phyloP scores from a whole-genome alignment of 1,139 yeast species.

The Yamadazyma blattariae region DNA sequence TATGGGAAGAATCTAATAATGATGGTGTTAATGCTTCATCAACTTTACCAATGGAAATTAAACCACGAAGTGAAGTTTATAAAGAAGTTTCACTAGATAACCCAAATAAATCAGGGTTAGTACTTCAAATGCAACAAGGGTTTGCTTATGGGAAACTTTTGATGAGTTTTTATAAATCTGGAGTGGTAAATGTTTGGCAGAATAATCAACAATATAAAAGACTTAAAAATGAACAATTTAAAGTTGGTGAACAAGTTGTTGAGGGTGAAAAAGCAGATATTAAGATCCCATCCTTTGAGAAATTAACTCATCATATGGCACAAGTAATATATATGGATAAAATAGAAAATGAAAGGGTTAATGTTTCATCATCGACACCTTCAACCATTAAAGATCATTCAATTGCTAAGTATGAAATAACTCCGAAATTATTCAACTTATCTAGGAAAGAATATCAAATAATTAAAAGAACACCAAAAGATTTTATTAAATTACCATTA shows the following conservation, averaged over 20 bases:
- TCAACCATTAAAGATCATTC: constrained; percentile 12
- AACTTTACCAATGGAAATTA: constrained; percentile 37
- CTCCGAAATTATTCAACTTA: constrained; percentile 29
- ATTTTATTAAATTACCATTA: constrained; percentile 57
- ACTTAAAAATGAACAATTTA: constrained; percentile 20
- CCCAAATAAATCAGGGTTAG: constrained; percentile 16
- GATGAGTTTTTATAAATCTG: constrained; percentile 48
- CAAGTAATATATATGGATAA: constrained; percentile 31
- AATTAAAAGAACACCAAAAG: constrained; percentile 55
- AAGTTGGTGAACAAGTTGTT: constrained; percentile 23
- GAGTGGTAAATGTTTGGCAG: constrained; percentile 51
- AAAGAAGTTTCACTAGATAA: constrained; percentile 22
- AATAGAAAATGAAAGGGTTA: constrained; percentile 22
- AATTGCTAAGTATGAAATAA: constrained; percentile 3
- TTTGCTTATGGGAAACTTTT: constrained; percentile 38
- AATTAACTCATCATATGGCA: constrained; percentile 33
- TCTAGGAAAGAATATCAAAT: constrained; percentile 54
- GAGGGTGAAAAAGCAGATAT: constrained; percentile 25
- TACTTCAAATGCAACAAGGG: constrained; percentile 33
- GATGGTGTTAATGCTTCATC: constrained; percentile 28
- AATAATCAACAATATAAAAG: constrained; percentile 25
- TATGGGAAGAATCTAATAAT: constrained; percentile 4
- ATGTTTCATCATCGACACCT: constrained; percentile 1
- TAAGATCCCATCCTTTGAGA: constrained; percentile 23
- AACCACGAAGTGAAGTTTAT: constrained; percentile 28